These are phyloP conservation scores for Lablab purpureus DNA, from an alignment of 306 rosid species.

Conservation along the genomic window DNA sequence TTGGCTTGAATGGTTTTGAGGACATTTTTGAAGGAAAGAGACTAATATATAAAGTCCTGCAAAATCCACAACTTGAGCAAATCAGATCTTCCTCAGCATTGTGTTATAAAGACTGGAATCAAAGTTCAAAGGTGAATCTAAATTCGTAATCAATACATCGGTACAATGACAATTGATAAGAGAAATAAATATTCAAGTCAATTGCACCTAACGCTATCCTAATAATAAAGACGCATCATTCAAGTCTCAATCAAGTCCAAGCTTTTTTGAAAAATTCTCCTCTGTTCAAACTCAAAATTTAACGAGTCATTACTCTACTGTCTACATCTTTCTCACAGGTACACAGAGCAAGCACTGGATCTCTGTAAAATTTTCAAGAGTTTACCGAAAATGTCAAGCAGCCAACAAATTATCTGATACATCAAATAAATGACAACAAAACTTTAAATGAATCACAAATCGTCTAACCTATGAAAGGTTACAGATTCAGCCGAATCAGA, in stretches of 20 bases:
- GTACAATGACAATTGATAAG: neutral
- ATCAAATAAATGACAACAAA: neutral
- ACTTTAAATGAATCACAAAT: neutral
- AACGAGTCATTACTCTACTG: constrained; percentile 10
- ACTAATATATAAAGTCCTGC: constrained; percentile 44
- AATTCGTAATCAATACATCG: constrained; percentile 3
- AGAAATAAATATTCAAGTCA: constrained; percentile 8
- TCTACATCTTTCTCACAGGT: constrained; percentile 15
- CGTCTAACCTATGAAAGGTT: constrained; percentile 13
- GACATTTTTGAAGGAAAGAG: constrained; percentile 58
- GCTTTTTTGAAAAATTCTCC: constrained; percentile 21
- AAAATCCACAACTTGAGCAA: constrained; percentile 39
- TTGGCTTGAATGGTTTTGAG: constrained; percentile 66
- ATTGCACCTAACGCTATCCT: neutral
- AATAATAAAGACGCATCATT: constrained; percentile 16
- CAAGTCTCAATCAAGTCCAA: constrained; percentile 19
- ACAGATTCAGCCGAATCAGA: constrained; percentile 35
- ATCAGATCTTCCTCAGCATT: constrained; percentile 44
- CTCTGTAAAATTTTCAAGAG: constrained; percentile 24
- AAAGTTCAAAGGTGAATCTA: constrained; percentile 17
- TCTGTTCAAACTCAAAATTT: neutral
- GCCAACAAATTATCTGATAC: neutral
- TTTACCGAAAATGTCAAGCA: neutral
- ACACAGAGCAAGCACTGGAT: constrained; percentile 14
- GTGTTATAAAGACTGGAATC: constrained; percentile 5